Evolutionary conservation across 768 basidiomycete species (phyloP).

Genomic region (Porphyrellus cyaneotinctus): DNA sequence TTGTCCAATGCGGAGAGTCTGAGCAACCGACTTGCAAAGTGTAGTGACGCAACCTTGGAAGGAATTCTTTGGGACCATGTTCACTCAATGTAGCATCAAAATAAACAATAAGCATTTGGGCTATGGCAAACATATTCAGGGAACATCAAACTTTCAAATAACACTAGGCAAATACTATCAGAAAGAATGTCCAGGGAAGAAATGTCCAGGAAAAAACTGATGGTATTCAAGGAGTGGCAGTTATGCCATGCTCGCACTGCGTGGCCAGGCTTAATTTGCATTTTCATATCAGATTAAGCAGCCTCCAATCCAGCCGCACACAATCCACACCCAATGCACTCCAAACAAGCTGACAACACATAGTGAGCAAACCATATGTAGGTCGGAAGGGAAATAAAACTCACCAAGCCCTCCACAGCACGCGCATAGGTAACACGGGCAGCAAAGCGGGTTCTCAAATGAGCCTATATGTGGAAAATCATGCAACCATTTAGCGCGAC

Average conservation of each 20-base stretch:
- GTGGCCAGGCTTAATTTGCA: not conserved
- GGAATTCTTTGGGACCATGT: too few species aligned
- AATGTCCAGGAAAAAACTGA: not conserved
- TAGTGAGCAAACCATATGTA: slow-evolving; percentile 1
- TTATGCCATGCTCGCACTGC: not conserved
- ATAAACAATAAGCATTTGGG: too few species aligned
- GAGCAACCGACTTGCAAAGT: too few species aligned
- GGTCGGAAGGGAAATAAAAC: slow-evolving; percentile 6
- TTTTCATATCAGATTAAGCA: not conserved
- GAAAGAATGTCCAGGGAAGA: not conserved
- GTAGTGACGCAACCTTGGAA: too few species aligned
- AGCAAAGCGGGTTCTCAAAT: slow-evolving; percentile 62
- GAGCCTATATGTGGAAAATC: slow-evolving; percentile 33
- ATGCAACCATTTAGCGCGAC: not conserved
- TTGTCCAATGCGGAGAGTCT: too few species aligned
- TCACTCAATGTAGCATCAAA: too few species aligned
- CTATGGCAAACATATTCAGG: too few species aligned
- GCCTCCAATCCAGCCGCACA: slow-evolving; percentile 48
- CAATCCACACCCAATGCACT: slow-evolving; percentile 66
- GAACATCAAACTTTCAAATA: too few species aligned
- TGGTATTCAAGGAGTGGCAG: not conserved
- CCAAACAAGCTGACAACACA: slow-evolving; percentile 49
- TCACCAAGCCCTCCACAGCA: slow-evolving; percentile 66
- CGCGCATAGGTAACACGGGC: slow-evolving; percentile 69
- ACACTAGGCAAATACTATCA: too few species aligned